phyloP scores from a whole-genome alignment of 192 early-diverging fungal genomes.

The Entomortierella parvispora region DNA sequence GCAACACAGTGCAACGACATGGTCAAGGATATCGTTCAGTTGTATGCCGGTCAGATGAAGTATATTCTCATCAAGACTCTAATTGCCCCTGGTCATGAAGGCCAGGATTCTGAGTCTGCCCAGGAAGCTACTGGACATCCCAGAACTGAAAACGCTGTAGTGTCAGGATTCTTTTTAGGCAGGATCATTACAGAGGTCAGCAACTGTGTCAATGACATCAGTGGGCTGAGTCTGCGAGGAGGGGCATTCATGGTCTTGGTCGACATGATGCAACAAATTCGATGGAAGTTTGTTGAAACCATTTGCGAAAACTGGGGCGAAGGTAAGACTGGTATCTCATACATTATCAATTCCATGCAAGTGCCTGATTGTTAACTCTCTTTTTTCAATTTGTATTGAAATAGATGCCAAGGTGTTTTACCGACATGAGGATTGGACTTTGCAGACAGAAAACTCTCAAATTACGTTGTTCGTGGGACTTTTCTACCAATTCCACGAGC shows the following conservation, averaged over 20 bases:
- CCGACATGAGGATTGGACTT: slow-evolving; percentile 77
- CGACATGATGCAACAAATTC: slow-evolving; percentile 76
- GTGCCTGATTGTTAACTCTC: background rate
- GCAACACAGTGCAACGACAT: slow-evolving; percentile 73
- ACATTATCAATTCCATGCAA: background rate
- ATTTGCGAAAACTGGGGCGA: slow-evolving; percentile 81
- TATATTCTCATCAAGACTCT: slow-evolving; percentile 59
- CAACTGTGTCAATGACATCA: slow-evolving; percentile 83
- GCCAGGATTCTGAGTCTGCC: background rate
- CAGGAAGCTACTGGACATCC: slow-evolving; percentile 26
- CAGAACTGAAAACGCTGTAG: slow-evolving; percentile 67
- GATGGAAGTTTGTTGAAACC: slow-evolving; percentile 75
- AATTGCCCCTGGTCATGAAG: slow-evolving; percentile 17
- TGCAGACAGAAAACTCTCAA: slow-evolving; percentile 68
- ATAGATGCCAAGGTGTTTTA: slow-evolving; percentile 79
- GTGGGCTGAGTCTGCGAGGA: slow-evolving; percentile 75
- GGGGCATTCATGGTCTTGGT: slow-evolving; percentile 76
- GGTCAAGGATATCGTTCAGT: slow-evolving; percentile 69
- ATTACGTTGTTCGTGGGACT: slow-evolving; percentile 71
- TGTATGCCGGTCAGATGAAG: slow-evolving; percentile 67
- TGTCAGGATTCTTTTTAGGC: slow-evolving; percentile 79
- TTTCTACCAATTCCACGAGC: slow-evolving; percentile 76
- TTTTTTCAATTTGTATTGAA: background rate
- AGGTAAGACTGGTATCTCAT: slow-evolving; percentile 61
- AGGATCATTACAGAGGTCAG: slow-evolving; percentile 79